Conservation (phyloP, 768 basidiomycete genomes). For the Suillus lakei region DNA sequence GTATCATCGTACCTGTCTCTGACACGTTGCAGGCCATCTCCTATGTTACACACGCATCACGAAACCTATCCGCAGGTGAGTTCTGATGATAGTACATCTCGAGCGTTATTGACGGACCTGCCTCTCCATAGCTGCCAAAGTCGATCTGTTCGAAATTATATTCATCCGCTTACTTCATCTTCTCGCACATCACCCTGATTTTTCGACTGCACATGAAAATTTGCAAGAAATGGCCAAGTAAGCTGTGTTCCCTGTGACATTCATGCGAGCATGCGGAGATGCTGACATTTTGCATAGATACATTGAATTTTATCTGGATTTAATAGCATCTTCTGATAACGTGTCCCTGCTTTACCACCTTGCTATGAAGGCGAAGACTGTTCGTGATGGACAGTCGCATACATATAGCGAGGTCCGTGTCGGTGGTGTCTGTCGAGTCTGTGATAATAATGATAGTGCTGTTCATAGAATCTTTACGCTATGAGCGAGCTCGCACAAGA, state of each 20-base stretch:
- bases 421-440: background rate
- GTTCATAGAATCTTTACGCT: constrained; percentile 78
- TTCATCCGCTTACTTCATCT: constrained; percentile 88
- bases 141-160: constrained; percentile 77
- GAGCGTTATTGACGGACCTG: constrained; percentile 5
- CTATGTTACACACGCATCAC: constrained; percentile 57
- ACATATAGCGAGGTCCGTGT: constrained; percentile 68
- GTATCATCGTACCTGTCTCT: constrained; percentile 3
- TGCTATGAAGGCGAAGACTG: constrained; percentile 83
- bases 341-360: constrained; percentile 84
- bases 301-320: constrained; percentile 84
- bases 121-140: constrained; percentile 47
- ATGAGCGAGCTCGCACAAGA: constrained; percentile 90
- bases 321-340: constrained; percentile 79
- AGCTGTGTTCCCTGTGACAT: constrained; percentile 26
- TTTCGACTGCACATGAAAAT: constrained; percentile 66
- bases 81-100: background rate
- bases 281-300: constrained; percentile 58
- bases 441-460: background rate
- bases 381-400: constrained; percentile 76
- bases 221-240: constrained; percentile 84
- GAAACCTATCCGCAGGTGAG: constrained; percentile 51
- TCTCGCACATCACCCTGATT: constrained; percentile 95
- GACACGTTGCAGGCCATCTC: constrained; percentile 51
- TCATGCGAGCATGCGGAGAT: background rate